Base-by-base conservation (phyloP, 208 protist species). In the Endotrypanum monterogeii region DNA sequence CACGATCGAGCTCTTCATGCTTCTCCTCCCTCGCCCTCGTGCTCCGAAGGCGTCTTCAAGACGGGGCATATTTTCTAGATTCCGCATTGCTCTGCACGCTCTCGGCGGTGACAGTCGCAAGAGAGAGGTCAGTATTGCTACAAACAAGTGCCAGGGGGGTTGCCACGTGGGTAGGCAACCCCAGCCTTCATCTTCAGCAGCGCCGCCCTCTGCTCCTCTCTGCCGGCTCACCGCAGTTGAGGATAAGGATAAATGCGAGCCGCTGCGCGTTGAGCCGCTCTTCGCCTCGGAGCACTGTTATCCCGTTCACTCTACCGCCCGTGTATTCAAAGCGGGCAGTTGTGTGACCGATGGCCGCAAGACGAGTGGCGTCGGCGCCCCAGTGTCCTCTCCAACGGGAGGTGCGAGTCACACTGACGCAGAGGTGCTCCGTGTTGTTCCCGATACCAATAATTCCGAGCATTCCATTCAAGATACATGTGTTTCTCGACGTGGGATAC, bases 1-100 rank as follows among this genome's bases (percentile, higher is more conserved):
- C 50, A 48, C 72, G 23, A 96, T 96, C 74, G 87, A 93, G 78
- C 77, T 87, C 12, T 96, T 92, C 65, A 54, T 88, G 60, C 77
- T 75, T 46, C 65, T 82, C 28, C 63, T 63, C 18, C 70, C 71
- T 46, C 73, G 50, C 25, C 72, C 68, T 8, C 73, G 55, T 23
- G 67, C 66, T 35, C 68, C 79, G 58, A 65, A 55, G 56, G 50
- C 67, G 58, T 52, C 72, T 51, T 18, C 78, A 7, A 30, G 61
- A 5, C 71, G 72, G 35, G 28, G 69, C 44, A 30, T 79, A 46
- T 58, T 73, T 30, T 72, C 74, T 1, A 28, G 57, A 20, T 79
- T 79, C 50, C 74, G 74, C 74, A 79, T 79, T 56, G 74, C 67
- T 20, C 44, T 79, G 35, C 67, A 79, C 58, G 48, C 74, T 39